Percentiles rank a stretch among this genome's conserved stretches.
Evolutionary conservation across 2,329 filamentous ascomycete genomes (phyloP).

Genomic region (Talaromyces sp.): DNA sequence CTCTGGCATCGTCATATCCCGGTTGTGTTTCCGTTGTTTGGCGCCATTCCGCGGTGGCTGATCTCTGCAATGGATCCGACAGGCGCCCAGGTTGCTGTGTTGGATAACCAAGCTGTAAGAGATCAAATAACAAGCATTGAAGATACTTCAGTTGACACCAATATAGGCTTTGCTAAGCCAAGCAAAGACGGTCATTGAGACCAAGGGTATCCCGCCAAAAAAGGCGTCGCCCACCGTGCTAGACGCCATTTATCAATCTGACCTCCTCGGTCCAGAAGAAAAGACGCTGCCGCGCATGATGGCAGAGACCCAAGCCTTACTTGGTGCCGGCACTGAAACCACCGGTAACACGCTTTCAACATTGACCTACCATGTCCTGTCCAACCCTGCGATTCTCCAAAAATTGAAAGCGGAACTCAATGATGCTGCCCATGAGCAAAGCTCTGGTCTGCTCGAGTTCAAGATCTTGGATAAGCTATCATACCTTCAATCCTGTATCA

Average conservation of each 20-base stretch:
- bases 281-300: constrained; percentile 18
- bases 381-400: constrained; percentile 13
- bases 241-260: constrained; percentile 11
- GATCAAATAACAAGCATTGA: not conserved
- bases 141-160: not conserved
- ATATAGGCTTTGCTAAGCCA: constrained; percentile 8
- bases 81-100: constrained; percentile 11
- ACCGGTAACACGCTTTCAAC: constrained; percentile 18
- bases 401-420: constrained; percentile 19
- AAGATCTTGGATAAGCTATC: constrained; percentile 23
- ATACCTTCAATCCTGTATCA: constrained; percentile 25
- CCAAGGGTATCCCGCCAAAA: constrained; percentile 8
- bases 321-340: constrained; percentile 24
- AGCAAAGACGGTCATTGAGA: constrained; percentile 10
- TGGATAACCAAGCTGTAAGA: constrained; percentile 12
- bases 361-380: constrained; percentile 12
- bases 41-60: constrained; percentile 10
- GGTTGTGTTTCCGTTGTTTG: constrained; percentile 9
- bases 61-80: constrained; percentile 8
- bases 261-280: constrained; percentile 8
- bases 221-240: constrained; percentile 10
- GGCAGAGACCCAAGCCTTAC: constrained; percentile 23
- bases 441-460: constrained; percentile 11
- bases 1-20: constrained; percentile 12
- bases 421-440: constrained; percentile 11